Percentiles rank a stretch among this genome's conserved stretches.
Evolutionary conservation across 345 rosid species (phyloP).

Genomic region (Physaria fendleri): DNA sequence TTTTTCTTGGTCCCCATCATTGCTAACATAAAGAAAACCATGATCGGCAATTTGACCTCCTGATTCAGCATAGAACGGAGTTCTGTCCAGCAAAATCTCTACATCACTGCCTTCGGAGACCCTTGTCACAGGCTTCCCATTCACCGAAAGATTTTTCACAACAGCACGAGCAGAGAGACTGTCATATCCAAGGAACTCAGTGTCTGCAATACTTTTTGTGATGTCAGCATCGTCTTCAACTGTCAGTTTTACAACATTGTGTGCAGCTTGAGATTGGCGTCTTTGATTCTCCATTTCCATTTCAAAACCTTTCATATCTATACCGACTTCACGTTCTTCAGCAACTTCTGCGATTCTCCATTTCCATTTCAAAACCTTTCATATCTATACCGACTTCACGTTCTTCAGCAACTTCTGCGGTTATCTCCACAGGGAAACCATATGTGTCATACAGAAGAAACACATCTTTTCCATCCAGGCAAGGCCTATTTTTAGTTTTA

Average conservation of each 20-base stretch:
- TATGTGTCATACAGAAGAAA: conserved; percentile 78
- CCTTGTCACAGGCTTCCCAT: conserved; percentile 72
- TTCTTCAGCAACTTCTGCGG: conserved; percentile 76
- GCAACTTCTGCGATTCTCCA: conserved; percentile 77
- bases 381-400: conserved; percentile 58
- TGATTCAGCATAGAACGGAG: conserved; percentile 95
- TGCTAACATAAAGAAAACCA: conserved; percentile 56
- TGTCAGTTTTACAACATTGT: conserved; percentile 67
- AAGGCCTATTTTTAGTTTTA: conserved; percentile 40
- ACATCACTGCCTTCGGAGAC: conserved; percentile 83
- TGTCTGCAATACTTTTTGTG: conserved; percentile 47
- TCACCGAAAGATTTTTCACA: conserved; percentile 62
- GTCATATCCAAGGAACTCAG: conserved; percentile 79
- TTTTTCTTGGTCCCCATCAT: conserved; percentile 37
- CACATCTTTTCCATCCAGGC: conserved; percentile 72
- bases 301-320: conserved; percentile 69
- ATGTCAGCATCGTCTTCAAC: conserved; percentile 54
- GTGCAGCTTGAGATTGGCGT: conserved; percentile 86
- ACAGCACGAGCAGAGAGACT: conserved; percentile 67
- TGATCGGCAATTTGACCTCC: conserved; percentile 95
- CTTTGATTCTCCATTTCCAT: conserved; percentile 85
- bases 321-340: conserved; percentile 58
- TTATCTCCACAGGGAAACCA: conserved; percentile 94
- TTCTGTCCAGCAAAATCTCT: conserved; percentile 73
- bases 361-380: conserved; percentile 64